Base-by-base conservation (phyloP, 108 stramenopile species). In the Pseudonitzschia delicatissima region DNA sequence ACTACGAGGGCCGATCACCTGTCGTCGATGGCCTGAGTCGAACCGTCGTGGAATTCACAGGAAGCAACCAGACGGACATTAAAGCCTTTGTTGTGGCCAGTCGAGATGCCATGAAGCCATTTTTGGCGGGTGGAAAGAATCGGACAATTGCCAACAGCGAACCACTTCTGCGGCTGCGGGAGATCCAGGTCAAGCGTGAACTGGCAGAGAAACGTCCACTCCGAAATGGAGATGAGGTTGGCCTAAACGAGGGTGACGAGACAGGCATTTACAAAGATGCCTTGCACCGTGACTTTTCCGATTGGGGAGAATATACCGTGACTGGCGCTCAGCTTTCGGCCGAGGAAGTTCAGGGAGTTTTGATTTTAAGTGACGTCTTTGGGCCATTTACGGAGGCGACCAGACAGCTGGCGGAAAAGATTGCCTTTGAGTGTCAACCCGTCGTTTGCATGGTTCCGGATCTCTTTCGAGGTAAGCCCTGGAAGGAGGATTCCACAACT, bases 401-500 rank as follows among this genome's bases (percentile, higher is more conserved):
- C 23, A 77, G 67, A 49, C 70, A 80, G 3, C 64, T 93, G 50
- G 89, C 89, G 23, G 92, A 90, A 64, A 93, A 91, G 57, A 89
- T 93, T 73, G 92, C 92, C n/a, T 93, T 90, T 45, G 92, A 93
- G 57, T 93, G 92, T 71, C 92, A 93, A 68, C 92, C 92, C 17
- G 84, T 88, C 33, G 92, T 93, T 23, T 88, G 90, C 27, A 77
- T 93, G 62, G 92, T 72, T 25, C 92, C 92, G 5, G 92, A 93
- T 75, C 62, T 93, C 18, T 93, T 93, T 72, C 58, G 84, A 13
- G 87, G 85, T 9, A 71, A 76, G 3, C 92, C 92, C 8, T 93
- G 92, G 92, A 73, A 66, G 35, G 85, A 80, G 59, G 72, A 68
- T 36, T 13, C 66, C 9, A 35, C 65, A 21, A 79, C 73, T 32